Evolutionary conservation across 768 basidiomycete species (phyloP).

Genomic region (Coprinopsis sp.): DNA sequence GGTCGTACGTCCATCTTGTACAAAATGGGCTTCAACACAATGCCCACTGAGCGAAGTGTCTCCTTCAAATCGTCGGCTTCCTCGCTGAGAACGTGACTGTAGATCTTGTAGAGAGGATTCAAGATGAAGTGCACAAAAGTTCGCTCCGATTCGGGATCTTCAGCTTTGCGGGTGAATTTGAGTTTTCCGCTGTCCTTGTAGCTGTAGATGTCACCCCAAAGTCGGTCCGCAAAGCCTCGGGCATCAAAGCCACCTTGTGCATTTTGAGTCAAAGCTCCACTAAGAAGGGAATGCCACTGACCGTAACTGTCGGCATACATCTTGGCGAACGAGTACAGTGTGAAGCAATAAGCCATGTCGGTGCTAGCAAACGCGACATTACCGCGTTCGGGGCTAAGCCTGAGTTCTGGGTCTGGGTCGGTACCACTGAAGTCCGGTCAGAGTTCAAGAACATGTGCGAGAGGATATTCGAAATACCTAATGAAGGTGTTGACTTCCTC

Average conservation of each 20-base stretch:
- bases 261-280: slow-evolving; percentile 1
- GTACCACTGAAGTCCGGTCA: slow-evolving; percentile 50
- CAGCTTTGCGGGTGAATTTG: slow-evolving; percentile 74
- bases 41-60: slow-evolving; percentile 74
- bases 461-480: slow-evolving; percentile 44
- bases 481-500: slow-evolving; percentile 98
- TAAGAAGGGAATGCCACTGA: slow-evolving; percentile 24
- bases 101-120: slow-evolving; percentile 95
- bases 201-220: slow-evolving; percentile 99
- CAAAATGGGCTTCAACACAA: slow-evolving; percentile 85
- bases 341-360: slow-evolving; percentile 98
- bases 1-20: slow-evolving; percentile 99
- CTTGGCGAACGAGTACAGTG: slow-evolving; percentile 87
- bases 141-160: slow-evolving; percentile 73
- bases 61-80: slow-evolving; percentile 83
- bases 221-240: slow-evolving; percentile 77
- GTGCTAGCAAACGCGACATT: slow-evolving; percentile 98
- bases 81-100: slow-evolving; percentile 91
- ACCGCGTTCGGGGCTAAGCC: slow-evolving; percentile 90
- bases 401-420: slow-evolving; percentile 81
- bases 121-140: slow-evolving; percentile 96
- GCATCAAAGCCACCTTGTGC: slow-evolving; percentile 70
- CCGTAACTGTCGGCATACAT: slow-evolving; percentile 96
- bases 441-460: background rate
- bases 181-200: slow-evolving; percentile 67